phyloP scores from a whole-genome alignment of 2,329 filamentous ascomycete genomes.

The Phoma sp. region DNA sequence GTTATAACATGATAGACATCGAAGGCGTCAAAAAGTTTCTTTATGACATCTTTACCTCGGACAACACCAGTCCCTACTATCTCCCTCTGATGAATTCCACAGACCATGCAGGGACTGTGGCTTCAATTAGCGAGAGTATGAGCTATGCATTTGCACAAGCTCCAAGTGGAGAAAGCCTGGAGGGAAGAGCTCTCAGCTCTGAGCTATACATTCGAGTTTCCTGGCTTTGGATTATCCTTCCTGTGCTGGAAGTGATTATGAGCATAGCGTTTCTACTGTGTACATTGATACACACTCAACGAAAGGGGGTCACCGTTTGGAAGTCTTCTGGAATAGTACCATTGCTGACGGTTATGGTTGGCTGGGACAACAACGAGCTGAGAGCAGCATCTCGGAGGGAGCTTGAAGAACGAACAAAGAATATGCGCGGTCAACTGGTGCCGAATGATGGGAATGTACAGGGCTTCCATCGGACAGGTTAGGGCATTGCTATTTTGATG shows the following conservation, averaged over 20 bases:
- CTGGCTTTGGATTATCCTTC: constrained; percentile 7
- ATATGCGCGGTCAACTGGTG: neutral
- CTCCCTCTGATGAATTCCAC: neutral
- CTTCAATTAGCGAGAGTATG: constrained; percentile 1
- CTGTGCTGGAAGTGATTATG: neutral
- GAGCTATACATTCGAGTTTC: constrained; percentile 5
- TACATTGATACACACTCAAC: constrained; percentile 1
- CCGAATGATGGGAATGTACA: neutral
- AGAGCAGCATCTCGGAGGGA: neutral
- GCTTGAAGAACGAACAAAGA: neutral
- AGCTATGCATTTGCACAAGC: constrained; percentile 3
- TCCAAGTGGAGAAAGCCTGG: neutral
- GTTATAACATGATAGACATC: neutral
- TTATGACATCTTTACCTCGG: neutral
- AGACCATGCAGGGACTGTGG: neutral
- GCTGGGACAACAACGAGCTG: neutral
- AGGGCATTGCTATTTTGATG: too few relatives aligned
- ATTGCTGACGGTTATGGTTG: constrained; percentile 3
- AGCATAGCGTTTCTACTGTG: neutral
- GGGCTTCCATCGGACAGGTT: neutral
- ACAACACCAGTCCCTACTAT: neutral
- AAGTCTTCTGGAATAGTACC: neutral
- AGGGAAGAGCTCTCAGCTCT: neutral
- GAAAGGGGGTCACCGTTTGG: neutral
- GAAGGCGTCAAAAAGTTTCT: neutral